Percentiles rank a stretch among this genome's conserved stretches.
These are phyloP conservation scores for Silene uniflora DNA, from an alignment of 148 eudicot genomes.

Conservation along the genomic window DNA sequence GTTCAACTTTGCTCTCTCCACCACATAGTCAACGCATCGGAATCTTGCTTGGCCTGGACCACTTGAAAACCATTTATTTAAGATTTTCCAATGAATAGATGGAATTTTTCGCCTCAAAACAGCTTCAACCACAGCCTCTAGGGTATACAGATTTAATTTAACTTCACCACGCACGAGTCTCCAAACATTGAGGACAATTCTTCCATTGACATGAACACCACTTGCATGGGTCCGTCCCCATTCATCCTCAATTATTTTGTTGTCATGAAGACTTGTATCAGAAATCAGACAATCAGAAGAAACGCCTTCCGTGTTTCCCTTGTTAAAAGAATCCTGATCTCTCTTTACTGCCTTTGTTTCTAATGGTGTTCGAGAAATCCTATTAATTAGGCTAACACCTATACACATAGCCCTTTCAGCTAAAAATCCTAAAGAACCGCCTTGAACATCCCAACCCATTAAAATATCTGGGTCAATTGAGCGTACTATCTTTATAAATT, in stretches of 20 bases:
- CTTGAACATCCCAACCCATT: constrained; percentile 96
- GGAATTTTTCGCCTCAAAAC: constrained; percentile 82
- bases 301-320: constrained; percentile 35
- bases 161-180: constrained; percentile 82
- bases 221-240: constrained; percentile 99
- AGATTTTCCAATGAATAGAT: constrained; percentile 47
- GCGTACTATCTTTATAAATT: constrained; percentile 45
- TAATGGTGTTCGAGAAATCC: constrained; percentile 73
- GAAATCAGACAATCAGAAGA: constrained; percentile 41
- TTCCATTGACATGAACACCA: constrained; percentile 87
- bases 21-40: constrained; percentile 63
- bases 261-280: constrained; percentile 45
- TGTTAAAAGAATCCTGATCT: constrained; percentile 34
- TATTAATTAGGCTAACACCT: constrained; percentile 65
- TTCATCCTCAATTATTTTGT: constrained; percentile 75
- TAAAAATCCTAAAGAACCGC: constrained; percentile 81
- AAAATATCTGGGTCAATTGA: constrained; percentile 73
- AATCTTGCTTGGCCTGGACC: constrained; percentile 83
- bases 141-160: constrained; percentile 70
- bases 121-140: constrained; percentile 85
- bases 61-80: constrained; percentile 76
- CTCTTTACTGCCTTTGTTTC: constrained; percentile 35
- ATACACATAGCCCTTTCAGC: constrained; percentile 85
- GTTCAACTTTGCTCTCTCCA: constrained; percentile 60
- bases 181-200: constrained; percentile 90